Conservation (phyloP, 805 yeast species). For the Grigorovia yakushimaensis region DNA sequence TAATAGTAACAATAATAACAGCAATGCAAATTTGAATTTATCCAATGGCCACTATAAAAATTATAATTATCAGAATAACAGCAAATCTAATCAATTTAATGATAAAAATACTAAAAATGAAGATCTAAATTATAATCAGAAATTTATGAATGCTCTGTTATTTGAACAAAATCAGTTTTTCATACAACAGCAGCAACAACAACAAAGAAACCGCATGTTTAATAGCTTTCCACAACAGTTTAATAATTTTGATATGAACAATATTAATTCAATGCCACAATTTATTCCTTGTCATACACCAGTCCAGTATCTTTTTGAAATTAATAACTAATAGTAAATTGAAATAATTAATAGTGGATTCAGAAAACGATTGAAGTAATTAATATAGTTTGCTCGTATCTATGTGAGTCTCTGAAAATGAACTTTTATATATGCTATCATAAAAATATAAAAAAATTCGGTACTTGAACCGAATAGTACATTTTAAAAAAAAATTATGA, state of each 20-base stretch:
- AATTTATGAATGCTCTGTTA: conserved; percentile 20
- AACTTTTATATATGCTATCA: background rate
- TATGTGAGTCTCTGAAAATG: too few species aligned
- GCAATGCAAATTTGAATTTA: background rate
- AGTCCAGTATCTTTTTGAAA: background rate
- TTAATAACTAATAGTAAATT: background rate
- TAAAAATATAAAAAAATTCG: background rate
- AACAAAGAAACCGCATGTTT: background rate
- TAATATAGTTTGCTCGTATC: too few species aligned
- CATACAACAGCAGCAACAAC: background rate
- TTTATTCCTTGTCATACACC: background rate
- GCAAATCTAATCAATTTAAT: background rate
- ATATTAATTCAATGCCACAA: background rate
- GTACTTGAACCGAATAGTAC: too few species aligned
- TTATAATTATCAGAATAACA: background rate
- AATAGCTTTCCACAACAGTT: background rate
- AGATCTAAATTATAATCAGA: conserved; percentile 14
- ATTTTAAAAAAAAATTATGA: too few species aligned
- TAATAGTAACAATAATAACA: background rate
- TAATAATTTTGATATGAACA: background rate
- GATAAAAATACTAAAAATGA: background rate
- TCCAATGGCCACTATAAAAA: too few species aligned
- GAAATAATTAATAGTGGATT: too few species aligned
- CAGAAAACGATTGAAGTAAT: too few species aligned
- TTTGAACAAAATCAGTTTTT: conserved; percentile 13